These are phyloP conservation scores for Gynochthodes officinalis DNA, from an alignment of 257 asterid genomes.

Conservation along the genomic window DNA sequence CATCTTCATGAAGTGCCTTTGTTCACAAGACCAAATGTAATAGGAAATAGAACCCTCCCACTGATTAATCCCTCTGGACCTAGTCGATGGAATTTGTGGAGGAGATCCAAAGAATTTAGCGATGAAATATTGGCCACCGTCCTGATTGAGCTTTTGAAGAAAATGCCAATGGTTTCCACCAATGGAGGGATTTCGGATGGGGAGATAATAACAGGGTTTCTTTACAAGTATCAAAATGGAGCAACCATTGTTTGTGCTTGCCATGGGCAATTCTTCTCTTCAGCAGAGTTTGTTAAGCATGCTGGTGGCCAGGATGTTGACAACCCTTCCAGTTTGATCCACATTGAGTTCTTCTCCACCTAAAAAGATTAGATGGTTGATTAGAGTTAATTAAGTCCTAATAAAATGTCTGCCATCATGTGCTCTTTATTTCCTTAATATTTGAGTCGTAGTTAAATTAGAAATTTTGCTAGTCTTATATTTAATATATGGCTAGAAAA, in stretches of 20 bases:
- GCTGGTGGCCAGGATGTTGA: not conserved
- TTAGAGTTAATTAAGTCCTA: no score
- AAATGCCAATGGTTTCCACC: not conserved
- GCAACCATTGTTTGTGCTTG: not conserved
- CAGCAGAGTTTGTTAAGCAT: not conserved
- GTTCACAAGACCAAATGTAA: no score
- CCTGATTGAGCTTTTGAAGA: not conserved
- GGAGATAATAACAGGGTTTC: not conserved
- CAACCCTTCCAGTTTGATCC: not conserved
- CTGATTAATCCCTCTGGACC: no score
- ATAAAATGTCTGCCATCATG: no score
- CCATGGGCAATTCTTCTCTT: not conserved
- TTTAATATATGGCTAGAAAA: no score
- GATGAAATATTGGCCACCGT: not conserved
- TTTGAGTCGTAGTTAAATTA: no score
- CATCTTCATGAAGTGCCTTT: no score
- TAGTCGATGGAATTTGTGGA: not conserved
- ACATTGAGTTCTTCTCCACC: not conserved
- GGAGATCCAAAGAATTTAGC: not conserved
- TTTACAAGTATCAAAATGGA: not conserved
- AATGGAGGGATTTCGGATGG: not conserved
- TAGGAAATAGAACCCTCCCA: no score
- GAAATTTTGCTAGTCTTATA: no score
- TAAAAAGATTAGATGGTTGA: no score
- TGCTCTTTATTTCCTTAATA: no score